Percentiles rank a stretch among this genome's conserved stretches.
phyloP scores from a whole-genome alignment of 2,329 filamentous ascomycete genomes.

The Clarireedia monteithiana region DNA sequence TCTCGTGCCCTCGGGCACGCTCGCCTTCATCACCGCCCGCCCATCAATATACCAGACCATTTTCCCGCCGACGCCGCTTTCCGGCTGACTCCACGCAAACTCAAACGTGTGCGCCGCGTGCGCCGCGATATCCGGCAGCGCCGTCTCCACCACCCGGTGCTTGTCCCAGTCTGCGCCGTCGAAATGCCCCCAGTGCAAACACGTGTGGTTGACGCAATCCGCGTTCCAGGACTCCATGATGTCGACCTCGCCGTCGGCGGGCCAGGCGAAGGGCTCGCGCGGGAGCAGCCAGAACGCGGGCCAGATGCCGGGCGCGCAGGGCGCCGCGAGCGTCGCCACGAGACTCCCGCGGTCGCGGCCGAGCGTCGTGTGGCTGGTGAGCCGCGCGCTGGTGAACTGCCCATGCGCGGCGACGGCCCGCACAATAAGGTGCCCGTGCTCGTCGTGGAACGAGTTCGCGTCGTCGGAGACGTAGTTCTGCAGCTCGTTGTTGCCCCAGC shows the following conservation, averaged over 20 bases:
- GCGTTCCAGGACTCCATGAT: slow-evolving; percentile 56
- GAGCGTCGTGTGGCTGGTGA: slow-evolving; percentile 45
- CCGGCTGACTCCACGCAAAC: slow-evolving; percentile 47
- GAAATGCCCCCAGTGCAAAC: slow-evolving; percentile 52
- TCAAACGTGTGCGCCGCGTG: slow-evolving; percentile 42
- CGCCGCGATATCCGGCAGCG: slow-evolving; percentile 38
- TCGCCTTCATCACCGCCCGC: slow-evolving; percentile 47
- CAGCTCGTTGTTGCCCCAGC: slow-evolving; percentile 55
- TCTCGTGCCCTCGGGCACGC: slow-evolving; percentile 43
- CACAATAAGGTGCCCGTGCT: slow-evolving; percentile 43
- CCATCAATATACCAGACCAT: slow-evolving; percentile 55
- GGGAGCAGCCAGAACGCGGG: slow-evolving; percentile 56
- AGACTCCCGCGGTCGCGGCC: slow-evolving; percentile 43
- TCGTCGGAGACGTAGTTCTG: slow-evolving; percentile 46
- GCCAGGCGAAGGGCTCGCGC: slow-evolving; percentile 50
- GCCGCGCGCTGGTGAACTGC: slow-evolving; percentile 46
- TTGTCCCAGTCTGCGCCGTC: slow-evolving; percentile 46
- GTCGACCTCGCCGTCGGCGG: slow-evolving; percentile 51
- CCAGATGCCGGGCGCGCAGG: slow-evolving; percentile 50
- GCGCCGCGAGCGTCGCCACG: slow-evolving; percentile 42
- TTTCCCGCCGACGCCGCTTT: slow-evolving; percentile 34
- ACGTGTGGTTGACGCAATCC: slow-evolving; percentile 45
- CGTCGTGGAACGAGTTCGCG: slow-evolving; percentile 47
- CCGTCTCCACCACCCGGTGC: slow-evolving; percentile 46
- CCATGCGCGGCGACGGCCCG: slow-evolving; percentile 39